Evolutionary conservation across 768 basidiomycete species (phyloP).

Genomic region (Hericium rajendrae): DNA sequence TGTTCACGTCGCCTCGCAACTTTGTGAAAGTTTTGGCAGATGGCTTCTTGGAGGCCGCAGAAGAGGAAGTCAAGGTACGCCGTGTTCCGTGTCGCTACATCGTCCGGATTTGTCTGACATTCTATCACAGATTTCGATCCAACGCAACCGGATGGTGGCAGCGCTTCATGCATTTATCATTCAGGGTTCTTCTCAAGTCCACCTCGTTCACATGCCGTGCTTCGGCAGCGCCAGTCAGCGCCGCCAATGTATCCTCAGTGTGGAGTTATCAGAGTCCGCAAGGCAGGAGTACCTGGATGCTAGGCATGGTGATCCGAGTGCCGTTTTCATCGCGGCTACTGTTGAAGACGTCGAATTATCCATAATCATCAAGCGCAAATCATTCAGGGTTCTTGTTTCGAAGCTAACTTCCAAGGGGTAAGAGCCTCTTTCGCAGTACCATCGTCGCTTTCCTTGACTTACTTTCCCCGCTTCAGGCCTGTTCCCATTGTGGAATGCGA

Average conservation of each 20-base stretch:
- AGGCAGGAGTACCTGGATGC: constrained; percentile 11
- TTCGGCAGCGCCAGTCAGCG: constrained; percentile 30
- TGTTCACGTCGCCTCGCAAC: constrained; percentile 20
- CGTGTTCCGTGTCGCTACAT: background rate
- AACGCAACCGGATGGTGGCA: constrained; percentile 25
- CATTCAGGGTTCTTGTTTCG: constrained; percentile 3
- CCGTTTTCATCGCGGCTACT: constrained; percentile 16
- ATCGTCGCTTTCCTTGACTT: background rate
- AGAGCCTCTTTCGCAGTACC: background rate
- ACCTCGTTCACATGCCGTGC: constrained; percentile 25
- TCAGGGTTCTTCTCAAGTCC: constrained; percentile 25
- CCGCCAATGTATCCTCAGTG: constrained; percentile 29
- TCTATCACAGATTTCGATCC: constrained; percentile 10
- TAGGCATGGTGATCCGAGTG: constrained; percentile 10
- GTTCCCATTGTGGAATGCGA: constrained; percentile 5
- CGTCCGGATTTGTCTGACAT: background rate
- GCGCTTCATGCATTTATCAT: constrained; percentile 27
- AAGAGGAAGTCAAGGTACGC: constrained; percentile 27
- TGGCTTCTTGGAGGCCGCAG: constrained; percentile 22
- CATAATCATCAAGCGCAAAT: constrained; percentile 3
- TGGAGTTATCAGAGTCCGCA: constrained; percentile 16
- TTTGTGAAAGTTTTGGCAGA: constrained; percentile 24
- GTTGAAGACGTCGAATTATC: constrained; percentile 9
- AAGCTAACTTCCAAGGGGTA: constrained; percentile 10
- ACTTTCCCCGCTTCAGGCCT: background rate